These are phyloP conservation scores for Pythium aristosporum DNA, from an alignment of 352 stramenopile species.

Conservation along the genomic window DNA sequence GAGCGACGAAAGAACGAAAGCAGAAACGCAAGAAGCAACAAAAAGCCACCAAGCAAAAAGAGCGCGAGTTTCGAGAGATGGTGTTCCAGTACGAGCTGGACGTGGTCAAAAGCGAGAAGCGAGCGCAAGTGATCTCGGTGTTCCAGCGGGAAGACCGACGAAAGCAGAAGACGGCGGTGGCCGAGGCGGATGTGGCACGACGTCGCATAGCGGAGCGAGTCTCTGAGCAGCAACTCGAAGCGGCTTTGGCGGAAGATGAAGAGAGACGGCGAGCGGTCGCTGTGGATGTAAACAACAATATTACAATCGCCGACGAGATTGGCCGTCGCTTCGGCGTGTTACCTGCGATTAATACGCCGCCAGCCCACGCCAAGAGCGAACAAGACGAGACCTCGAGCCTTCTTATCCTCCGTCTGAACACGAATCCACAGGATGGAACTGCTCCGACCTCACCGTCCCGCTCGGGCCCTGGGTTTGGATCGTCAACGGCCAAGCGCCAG, in stretches of 20 bases:
- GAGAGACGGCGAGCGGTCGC: neutral
- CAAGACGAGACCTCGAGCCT: conserved; percentile 60
- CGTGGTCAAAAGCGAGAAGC: conserved; percentile 45
- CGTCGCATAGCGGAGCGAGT: neutral
- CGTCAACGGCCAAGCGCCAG: conserved; percentile 35
- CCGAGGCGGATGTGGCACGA: conserved; percentile 8
- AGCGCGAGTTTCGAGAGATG: conserved; percentile 42
- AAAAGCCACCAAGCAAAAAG: conserved; percentile 47
- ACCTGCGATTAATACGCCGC: conserved; percentile 53
- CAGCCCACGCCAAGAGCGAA: conserved; percentile 16
- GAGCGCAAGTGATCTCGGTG: conserved; percentile 39
- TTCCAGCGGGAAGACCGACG: conserved; percentile 45
- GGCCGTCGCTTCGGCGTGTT: conserved; percentile 49
- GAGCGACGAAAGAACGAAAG: conserved; percentile 41
- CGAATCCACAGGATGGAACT: neutral
- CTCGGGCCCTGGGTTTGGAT: neutral
- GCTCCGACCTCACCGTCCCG: neutral
- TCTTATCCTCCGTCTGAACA: conserved; percentile 52
- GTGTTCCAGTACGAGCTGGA: conserved; percentile 47
- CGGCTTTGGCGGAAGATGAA: conserved; percentile 11
- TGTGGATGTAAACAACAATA: conserved; percentile 33
- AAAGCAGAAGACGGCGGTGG: conserved; percentile 22
- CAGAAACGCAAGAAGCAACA: conserved; percentile 45
- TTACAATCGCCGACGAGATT: conserved; percentile 39
- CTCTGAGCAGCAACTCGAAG: neutral